Evolutionary conservation across 768 basidiomycete genomes (phyloP).

Genomic region (Trametes villosa): DNA sequence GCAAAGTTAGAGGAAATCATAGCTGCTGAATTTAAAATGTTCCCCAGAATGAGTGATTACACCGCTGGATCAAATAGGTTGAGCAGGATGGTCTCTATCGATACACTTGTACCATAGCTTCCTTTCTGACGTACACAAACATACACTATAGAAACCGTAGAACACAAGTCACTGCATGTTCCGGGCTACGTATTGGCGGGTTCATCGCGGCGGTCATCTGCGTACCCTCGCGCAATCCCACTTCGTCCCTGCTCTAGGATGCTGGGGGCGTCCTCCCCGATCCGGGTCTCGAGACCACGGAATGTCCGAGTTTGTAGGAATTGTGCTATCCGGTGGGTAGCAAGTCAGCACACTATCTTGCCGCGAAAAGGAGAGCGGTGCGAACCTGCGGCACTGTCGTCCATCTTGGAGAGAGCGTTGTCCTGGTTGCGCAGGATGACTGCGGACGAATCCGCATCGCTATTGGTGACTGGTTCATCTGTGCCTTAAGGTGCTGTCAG

Average conservation of each 20-base stretch:
- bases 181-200: neutral
- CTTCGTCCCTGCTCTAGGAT: slow-evolving; percentile 86
- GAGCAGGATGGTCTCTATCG: no score
- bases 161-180: neutral
- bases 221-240: slow-evolving; percentile 88
- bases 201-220: slow-evolving; percentile 19
- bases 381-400: slow-evolving; percentile 75
- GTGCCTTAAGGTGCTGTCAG: neutral
- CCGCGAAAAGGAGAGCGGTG: slow-evolving; percentile 2
- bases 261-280: slow-evolving; percentile 80
- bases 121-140: no score
- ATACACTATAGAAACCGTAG: no score
- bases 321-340: slow-evolving; percentile 46
- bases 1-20: no score
- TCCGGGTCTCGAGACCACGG: slow-evolving; percentile 76
- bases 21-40: no score
- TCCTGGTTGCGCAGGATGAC: slow-evolving; percentile 70
- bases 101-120: no score
- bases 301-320: slow-evolving; percentile 79
- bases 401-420: slow-evolving; percentile 53
- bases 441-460: slow-evolving; percentile 40
- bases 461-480: slow-evolving; percentile 18
- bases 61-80: no score
- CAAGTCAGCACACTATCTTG: neutral
- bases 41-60: no score